Percentiles rank a stretch among this genome's conserved stretches.
phyloP scores from a whole-genome alignment of 1,284 basidiomycete genomes.

The Schizophyllum commune region DNA sequence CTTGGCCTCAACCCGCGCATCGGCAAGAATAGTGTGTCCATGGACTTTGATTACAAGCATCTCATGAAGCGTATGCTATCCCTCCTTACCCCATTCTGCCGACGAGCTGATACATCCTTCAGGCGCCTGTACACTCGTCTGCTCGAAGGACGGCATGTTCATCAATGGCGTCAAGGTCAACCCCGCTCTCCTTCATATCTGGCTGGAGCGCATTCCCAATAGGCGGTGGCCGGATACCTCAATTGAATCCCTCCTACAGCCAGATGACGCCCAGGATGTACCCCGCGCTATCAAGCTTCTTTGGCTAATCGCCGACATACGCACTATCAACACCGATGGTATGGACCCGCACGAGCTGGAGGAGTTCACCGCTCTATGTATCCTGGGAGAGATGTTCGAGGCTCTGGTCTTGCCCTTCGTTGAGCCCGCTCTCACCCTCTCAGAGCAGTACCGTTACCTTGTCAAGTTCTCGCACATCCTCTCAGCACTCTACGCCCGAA shows the following conservation, averaged over 20 bases:
- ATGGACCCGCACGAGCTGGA: constrained; percentile 1
- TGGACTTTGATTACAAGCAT: constrained; percentile 1
- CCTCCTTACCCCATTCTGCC: neutral
- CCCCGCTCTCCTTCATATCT: neutral
- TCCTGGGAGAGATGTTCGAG: constrained; percentile 2
- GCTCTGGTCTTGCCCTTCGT: constrained; percentile 1
- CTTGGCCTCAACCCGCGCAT: constrained; percentile 4
- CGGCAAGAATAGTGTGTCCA: constrained; percentile 3
- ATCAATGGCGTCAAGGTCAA: constrained; percentile 1
- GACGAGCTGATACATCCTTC: neutral
- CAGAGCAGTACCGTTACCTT: constrained; percentile 11
- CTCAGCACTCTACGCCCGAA: constrained; percentile 4
- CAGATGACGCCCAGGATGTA: constrained; percentile 3
- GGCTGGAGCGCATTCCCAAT: constrained; percentile 4
- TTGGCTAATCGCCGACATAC: neutral
- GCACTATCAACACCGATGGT: neutral
- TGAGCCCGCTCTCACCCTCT: constrained; percentile 2
- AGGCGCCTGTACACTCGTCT: neutral
- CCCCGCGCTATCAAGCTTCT: constrained; percentile 1
- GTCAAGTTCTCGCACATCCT: constrained; percentile 3
- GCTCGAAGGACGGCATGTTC: neutral
- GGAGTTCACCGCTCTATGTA: constrained; percentile 3
- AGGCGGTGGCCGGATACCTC: constrained; percentile 6
- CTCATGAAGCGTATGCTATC: constrained; percentile 1
- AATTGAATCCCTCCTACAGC: constrained; percentile 6